Evolutionary conservation across 1,284 basidiomycete genomes (phyloP), one percentile per base, ranked within the genome.

Genomic region (Mycosarcoma maydis): DNA sequence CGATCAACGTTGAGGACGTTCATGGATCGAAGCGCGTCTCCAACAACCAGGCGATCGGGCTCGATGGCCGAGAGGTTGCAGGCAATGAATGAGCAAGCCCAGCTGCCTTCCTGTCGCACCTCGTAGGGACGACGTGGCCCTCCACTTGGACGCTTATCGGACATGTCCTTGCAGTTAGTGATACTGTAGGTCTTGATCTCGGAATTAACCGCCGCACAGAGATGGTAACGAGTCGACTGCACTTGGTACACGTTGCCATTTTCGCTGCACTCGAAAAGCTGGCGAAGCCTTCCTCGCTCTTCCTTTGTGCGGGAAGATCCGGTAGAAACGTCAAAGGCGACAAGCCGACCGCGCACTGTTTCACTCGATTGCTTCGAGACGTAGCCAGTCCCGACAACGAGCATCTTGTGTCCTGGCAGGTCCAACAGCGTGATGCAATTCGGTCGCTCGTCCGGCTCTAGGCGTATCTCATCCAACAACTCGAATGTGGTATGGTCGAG

Each of bases 11-110:
- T 26, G 17, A 81, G 70, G 16, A 81, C 61, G 22, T 72, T 77
- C 45, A 81, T 66, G 23, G 78, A 77, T 33, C 78, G 51, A 30
- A 81, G 58, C 30, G 75, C 79, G 29, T 81, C 79, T 14, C 78
- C 79, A 3, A 81, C 72, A 22, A 80, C 64, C 32, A 81, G 22
- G 5, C 55, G 61, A 26, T 75, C 60, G 4, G 51, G 47, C n/a
- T 55, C 57, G 10, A 49, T 39, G 1, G 57, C 47, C 2, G 68
- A 61, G 3, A 81, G 65, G 30, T 70, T 73, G 47, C 65, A 72
- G 10, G 79, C 78, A 24, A 78, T 54, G 41, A 80, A 81, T 9
- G 78, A 76, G 43, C 70, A 71, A 10, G 71, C 77, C 79, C 79
- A 78, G 14, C 60, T 59, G 22, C 66, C 72, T 6, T 43, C 29